A percentile compares a stretch with the other conserved stretches of the same genome.
These are phyloP conservation scores for Globisporangium uncinulatum DNA, from an alignment of 352 stramenopile genomes.

Conservation along the genomic window DNA sequence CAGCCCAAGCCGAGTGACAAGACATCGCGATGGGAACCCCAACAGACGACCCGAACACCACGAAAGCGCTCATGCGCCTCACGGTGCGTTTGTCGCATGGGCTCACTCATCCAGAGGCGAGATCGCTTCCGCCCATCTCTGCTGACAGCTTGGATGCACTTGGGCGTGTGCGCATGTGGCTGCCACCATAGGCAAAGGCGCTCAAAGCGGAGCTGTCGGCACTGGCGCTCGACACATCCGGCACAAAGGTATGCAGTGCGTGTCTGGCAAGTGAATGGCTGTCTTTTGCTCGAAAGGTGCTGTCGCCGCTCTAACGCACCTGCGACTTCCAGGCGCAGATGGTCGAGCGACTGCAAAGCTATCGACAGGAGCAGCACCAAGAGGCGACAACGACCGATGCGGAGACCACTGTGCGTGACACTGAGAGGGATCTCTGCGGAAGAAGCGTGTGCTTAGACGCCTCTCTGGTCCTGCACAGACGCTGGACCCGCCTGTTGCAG, in stretches of 20 bases:
- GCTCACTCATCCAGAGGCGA: too few species aligned
- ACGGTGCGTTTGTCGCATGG: not conserved
- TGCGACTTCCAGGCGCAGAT: not conserved
- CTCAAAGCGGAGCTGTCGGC: constrained; percentile 40
- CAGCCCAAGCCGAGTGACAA: too few species aligned
- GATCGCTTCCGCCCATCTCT: too few species aligned
- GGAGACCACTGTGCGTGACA: too few species aligned
- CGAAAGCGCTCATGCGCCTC: constrained; percentile 1
- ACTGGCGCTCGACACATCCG: constrained; percentile 27
- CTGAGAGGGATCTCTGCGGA: too few species aligned
- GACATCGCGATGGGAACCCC: too few species aligned
- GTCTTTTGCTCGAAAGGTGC: too few species aligned
- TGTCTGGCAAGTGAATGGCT: not conserved
- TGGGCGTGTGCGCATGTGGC: not conserved
- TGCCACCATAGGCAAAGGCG: constrained; percentile 37
- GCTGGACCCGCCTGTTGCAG: too few species aligned
- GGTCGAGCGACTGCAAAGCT: not conserved
- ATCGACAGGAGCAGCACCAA: not conserved
- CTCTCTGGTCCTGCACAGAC: too few species aligned
- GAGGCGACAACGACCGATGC: not conserved
- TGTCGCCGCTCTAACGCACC: not conserved
- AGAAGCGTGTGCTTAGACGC: too few species aligned
- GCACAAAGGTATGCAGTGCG: constrained; percentile 24
- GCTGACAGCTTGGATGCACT: not conserved
- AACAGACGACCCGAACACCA: not conserved